phyloP scores from a whole-genome alignment of 805 yeast genomes.

The Starmerella apicola region DNA sequence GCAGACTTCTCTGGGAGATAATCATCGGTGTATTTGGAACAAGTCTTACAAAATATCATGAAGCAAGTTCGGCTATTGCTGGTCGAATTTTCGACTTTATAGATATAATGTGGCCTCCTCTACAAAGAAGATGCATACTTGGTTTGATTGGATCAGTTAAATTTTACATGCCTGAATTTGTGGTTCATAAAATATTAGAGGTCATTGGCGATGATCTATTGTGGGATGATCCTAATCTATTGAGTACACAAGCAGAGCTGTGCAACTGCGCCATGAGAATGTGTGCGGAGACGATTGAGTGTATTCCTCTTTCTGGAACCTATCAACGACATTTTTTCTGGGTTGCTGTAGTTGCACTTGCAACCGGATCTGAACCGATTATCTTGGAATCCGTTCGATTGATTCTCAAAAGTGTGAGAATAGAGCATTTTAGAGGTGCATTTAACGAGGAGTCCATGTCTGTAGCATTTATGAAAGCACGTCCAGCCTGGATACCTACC shows the following conservation, averaged over 20 bases:
- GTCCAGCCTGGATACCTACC: conserved; percentile 1
- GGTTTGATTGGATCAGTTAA: conserved; percentile 7
- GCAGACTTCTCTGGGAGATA: conserved; percentile 6
- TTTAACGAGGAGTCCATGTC: neutral
- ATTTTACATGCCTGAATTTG: conserved; percentile 5
- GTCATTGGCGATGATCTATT: neutral
- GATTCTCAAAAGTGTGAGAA: conserved; percentile 3
- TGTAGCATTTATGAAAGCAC: conserved; percentile 3
- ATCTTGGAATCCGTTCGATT: conserved; percentile 1
- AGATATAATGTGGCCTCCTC: conserved; percentile 4
- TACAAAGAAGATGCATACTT: conserved; percentile 9
- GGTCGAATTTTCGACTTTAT: conserved; percentile 2
- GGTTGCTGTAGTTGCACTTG: conserved; percentile 8
- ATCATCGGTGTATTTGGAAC: conserved; percentile 2
- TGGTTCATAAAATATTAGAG: conserved; percentile 1
- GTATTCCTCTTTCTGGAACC: conserved; percentile 8
- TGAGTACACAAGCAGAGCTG: conserved; percentile 3
- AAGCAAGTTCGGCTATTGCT: conserved; percentile 3
- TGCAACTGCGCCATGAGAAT: conserved; percentile 3
- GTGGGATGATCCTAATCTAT: neutral
- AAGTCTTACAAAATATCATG: conserved; percentile 4
- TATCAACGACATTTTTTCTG: conserved; percentile 9
- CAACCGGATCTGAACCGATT: conserved; percentile 2
- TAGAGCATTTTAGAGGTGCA: conserved; percentile 12
- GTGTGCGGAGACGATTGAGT: conserved; percentile 9